Conservation (phyloP, 495 filamentous ascomycete genomes). For the Penicillium chermesinum region DNA sequence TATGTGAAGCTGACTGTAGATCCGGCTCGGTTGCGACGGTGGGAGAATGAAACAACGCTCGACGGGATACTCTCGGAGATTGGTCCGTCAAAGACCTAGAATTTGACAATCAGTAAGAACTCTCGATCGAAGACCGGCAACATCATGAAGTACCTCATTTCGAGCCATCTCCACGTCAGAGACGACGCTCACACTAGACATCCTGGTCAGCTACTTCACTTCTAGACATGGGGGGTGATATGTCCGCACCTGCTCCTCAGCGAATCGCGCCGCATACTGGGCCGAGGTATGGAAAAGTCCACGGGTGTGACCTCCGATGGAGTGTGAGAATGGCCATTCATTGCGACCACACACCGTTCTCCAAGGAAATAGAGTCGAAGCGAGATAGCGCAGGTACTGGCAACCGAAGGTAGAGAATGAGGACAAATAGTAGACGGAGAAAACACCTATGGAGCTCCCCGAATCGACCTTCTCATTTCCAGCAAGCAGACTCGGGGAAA, state of each 20-base stretch:
- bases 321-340: conserved; percentile 25
- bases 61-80: conserved; percentile 93
- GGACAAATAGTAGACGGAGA: neutral
- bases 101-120: neutral
- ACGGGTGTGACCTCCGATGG: conserved; percentile 18
- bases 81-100: conserved; percentile 83
- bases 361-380: neutral
- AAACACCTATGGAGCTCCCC: neutral
- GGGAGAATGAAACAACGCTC: conserved; percentile 80
- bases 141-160: conserved; percentile 63
- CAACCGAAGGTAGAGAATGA: neutral
- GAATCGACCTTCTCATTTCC: neutral
- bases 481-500: neutral
- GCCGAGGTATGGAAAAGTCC: conserved; percentile 24
- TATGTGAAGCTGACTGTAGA: conserved; percentile 89
- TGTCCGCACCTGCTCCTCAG: conserved; percentile 64
- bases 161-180: conserved; percentile 99
- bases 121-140: neutral
- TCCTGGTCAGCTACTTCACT: conserved; percentile 17
- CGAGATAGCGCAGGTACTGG: neutral
- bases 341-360: conserved; percentile 2
- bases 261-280: conserved; percentile 53
- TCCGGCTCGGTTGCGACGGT: conserved; percentile 67
- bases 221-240: neutral
- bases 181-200: conserved; percentile 63